Base-by-base conservation (phyloP, 2,329 filamentous ascomycete species). In the Pestalotiopsis sp. region DNA sequence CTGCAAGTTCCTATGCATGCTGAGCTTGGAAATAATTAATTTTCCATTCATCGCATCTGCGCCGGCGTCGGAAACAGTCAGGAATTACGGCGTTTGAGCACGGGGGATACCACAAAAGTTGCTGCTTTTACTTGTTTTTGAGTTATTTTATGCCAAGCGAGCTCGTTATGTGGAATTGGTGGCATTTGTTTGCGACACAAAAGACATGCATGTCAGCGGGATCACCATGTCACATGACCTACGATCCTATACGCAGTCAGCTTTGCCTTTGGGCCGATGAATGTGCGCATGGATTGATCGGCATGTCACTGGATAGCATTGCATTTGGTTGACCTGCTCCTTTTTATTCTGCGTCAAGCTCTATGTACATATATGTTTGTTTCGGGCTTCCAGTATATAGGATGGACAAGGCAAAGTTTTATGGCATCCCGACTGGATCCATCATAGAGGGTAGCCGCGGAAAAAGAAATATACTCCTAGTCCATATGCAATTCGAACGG, bases 21-120 rank as follows among this genome's bases (percentile, higher is more conserved):
- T 55, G 52, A 60, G 36, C 20, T 7, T n/a, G n/a, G 55, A 45
- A 27, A 23, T 9, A 14, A 58, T 36, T 69, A 69, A 70, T 65
- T 71, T 69, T 65, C 60, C 49, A 63, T 68, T 66, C 38, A 38
- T 23, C 52, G 12, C 59, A 81, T 66, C 57, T 39, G 55, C 39
- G 55, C n/a, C 23, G 64, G 64, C 64, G 64, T 67, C 57, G 13
- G 65, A 52, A 49, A 45, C 3, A 39, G 27, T 49, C 13, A 52
- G 70, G 66, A 70, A 59, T 60, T 70, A 74, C 68, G 75, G 74
- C 79, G 78, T 80, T 74, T 76, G 73, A 74, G 75, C 71, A 70
- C 71, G 71, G 75, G 75, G 74, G 74, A 81, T 81, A 82, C 80
- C 79, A 81, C 75, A 79, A 79, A 79, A 79, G 75, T 79, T 79